Evolutionary conservation across 2,329 filamentous ascomycete genomes (phyloP), one percentile per base, ranked within the genome.

Genomic region (Neopestalotiopsis rosae): DNA sequence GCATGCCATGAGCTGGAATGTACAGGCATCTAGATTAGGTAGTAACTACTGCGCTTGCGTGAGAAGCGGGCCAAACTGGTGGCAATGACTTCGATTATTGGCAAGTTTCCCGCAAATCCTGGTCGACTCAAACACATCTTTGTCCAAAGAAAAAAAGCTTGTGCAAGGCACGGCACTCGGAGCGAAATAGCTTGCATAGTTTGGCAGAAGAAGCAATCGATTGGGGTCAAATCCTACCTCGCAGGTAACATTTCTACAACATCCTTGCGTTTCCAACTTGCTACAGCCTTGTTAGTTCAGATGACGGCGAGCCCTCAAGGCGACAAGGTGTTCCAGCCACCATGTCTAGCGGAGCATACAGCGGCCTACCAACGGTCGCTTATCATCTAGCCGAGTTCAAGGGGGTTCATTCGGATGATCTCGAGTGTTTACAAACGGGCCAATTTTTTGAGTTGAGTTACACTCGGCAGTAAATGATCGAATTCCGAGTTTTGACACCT

Each of bases 361-460:
- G 45, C 45, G 20, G 6, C n/a, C n/a, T 52, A 17, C 45, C 20
- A 52, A 52, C 20, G 45, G 45, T 52, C 45, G 45, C 45, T 52
- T 38, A 38, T 38, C 45, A 9, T 10, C 45, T 52, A 52, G 45
- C 45, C 45, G 45, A 52, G 45, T n/a, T 52, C n/a, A 17, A 52
- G 10, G 20, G 17, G 45, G 45, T 10, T 9, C 17, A 52, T 52
- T 52, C 17, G 45, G 45, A 52, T 52, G 45, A 52, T 17, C 17
- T 20, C 45, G 45, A 52, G 45, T 52, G 17, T 3, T 52, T 10
- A 17, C 45, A n/a, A 17, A 52, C 20, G n/a, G 20, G 45, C 45
- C 20, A 52, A 52, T 52, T 52, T 52, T 52, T 52, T 52, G 45
- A 52, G n/a, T 52, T 52, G 45, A 52, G 45, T 52, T 52, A 9